These are phyloP conservation scores for Jimgerdemannia lactiflua DNA, from an alignment of 192 early-diverging fungal species.

Conservation along the genomic window DNA sequence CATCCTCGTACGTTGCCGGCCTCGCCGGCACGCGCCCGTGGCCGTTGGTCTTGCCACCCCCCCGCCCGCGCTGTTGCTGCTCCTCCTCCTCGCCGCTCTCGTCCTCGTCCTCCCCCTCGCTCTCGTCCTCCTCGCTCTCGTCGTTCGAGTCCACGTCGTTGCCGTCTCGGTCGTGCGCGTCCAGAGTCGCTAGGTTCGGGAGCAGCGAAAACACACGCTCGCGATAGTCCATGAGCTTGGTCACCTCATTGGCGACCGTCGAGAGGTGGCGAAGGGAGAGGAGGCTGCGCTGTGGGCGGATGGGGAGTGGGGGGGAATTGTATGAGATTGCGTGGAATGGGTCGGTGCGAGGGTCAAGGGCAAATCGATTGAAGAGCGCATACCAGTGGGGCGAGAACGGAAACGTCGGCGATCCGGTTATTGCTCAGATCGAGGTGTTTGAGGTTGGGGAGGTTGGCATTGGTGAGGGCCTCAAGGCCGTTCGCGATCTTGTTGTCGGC, in stretches of 20 bases:
- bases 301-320: neutral
- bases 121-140: neutral
- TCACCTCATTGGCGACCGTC: constrained; percentile 27
- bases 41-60: neutral
- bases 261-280: constrained; percentile 31
- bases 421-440: constrained; percentile 35
- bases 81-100: constrained; percentile 21
- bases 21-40: neutral
- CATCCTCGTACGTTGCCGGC: neutral
- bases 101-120: constrained; percentile 19
- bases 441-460: constrained; percentile 32
- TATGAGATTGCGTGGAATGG: neutral
- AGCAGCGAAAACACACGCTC: constrained; percentile 31
- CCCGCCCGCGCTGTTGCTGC: neutral
- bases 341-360: neutral
- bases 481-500: constrained; percentile 32
- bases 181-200: constrained; percentile 37
- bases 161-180: constrained; percentile 26
- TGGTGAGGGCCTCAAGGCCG: constrained; percentile 36
- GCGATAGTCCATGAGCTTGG: constrained; percentile 26
- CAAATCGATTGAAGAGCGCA: neutral
- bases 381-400: constrained; percentile 35
- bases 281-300: constrained; percentile 10
- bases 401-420: constrained; percentile 30
- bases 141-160: neutral